These are phyloP conservation scores for Antarctomyces pellizariae DNA, from an alignment of 495 filamentous ascomycete genomes.

Conservation along the genomic window DNA sequence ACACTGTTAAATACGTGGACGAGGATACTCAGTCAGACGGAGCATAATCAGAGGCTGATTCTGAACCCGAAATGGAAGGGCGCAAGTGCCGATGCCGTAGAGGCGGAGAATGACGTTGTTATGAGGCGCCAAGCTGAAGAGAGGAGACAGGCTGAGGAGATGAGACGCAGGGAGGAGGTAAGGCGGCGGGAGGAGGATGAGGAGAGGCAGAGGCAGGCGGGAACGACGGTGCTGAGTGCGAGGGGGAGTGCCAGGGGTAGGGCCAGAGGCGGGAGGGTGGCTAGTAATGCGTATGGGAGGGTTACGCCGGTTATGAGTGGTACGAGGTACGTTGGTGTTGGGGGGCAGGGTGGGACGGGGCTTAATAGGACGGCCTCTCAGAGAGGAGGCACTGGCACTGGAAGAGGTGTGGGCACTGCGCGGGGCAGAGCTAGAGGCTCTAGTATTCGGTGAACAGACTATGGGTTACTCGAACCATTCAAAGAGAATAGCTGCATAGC, in stretches of 20 bases:
- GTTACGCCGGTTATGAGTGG: conserved; percentile 18
- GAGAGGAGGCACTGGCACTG: conserved; percentile 16
- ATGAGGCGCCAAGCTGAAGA: conserved; percentile 50
- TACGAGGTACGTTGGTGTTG: conserved; percentile 23
- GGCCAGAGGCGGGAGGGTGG: conserved; percentile 16
- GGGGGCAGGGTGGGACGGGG: conserved; percentile 13
- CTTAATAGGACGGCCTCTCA: conserved; percentile 8
- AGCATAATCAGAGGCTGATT: conserved; percentile 86
- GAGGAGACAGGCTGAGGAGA: conserved; percentile 47
- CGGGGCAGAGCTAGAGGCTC: conserved; percentile 14
- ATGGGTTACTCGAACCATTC: too few species aligned
- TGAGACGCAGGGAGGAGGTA: conserved; percentile 48
- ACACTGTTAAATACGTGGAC: conserved; percentile 93
- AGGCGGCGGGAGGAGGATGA: conserved; percentile 49
- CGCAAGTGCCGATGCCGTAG: conserved; percentile 56
- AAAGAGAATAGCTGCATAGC: too few species aligned
- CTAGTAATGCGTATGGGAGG: conserved; percentile 11
- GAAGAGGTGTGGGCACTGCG: conserved; percentile 15
- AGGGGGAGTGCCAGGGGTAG: conserved; percentile 16
- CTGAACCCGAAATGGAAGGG: conserved; percentile 80
- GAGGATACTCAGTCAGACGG: conserved; percentile 82
- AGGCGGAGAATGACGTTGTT: conserved; percentile 55
- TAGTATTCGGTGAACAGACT: too few species aligned
- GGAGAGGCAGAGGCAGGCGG: conserved; percentile 27
- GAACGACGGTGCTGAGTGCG: conserved; percentile 18